Percentiles rank a stretch among this genome's conserved stretches.
These are phyloP conservation scores for Ogataea corticis DNA, from an alignment of 805 yeast species.

Conservation along the genomic window DNA sequence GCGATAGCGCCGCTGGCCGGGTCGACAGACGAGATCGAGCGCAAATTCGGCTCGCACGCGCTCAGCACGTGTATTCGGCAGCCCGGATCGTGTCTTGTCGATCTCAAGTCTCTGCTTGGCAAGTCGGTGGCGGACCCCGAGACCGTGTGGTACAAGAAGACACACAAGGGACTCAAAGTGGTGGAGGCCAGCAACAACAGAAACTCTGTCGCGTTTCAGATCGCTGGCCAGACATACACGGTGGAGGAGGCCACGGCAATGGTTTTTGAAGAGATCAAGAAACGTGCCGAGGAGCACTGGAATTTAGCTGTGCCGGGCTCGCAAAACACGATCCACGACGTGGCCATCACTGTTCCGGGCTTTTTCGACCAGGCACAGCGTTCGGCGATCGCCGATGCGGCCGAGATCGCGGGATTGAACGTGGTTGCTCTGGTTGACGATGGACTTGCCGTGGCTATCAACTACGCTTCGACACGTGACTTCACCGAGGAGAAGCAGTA, in stretches of 20 bases:
- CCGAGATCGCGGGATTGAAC: constrained; percentile 64
- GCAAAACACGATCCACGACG: constrained; percentile 54
- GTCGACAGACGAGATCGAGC: constrained; percentile 50
- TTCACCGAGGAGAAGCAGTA: constrained; percentile 50
- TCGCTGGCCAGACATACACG: constrained; percentile 40
- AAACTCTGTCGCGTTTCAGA: constrained; percentile 55
- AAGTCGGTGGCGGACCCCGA: constrained; percentile 47
- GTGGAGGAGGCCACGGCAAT: constrained; percentile 85
- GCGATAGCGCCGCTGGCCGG: constrained; percentile 50
- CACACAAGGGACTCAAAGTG: constrained; percentile 63
- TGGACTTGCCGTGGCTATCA: constrained; percentile 88
- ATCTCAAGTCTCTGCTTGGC: constrained; percentile 74
- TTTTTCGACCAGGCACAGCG: constrained; percentile 66
- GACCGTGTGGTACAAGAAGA: constrained; percentile 46
- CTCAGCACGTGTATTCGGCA: constrained; percentile 67
- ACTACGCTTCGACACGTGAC: constrained; percentile 61
- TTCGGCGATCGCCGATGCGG: constrained; percentile 69
- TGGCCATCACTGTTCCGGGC: constrained; percentile 78
- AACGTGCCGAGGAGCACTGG: constrained; percentile 64
- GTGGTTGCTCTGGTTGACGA: constrained; percentile 78
- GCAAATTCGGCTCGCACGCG: constrained; percentile 79
- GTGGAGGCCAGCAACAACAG: constrained; percentile 44
- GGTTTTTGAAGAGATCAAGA: constrained; percentile 66
- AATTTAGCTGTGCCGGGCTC: constrained; percentile 52
- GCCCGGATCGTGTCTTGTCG: constrained; percentile 68